Evolutionary conservation across 805 yeast species (phyloP).

Genomic region (Candida gorgasii): DNA sequence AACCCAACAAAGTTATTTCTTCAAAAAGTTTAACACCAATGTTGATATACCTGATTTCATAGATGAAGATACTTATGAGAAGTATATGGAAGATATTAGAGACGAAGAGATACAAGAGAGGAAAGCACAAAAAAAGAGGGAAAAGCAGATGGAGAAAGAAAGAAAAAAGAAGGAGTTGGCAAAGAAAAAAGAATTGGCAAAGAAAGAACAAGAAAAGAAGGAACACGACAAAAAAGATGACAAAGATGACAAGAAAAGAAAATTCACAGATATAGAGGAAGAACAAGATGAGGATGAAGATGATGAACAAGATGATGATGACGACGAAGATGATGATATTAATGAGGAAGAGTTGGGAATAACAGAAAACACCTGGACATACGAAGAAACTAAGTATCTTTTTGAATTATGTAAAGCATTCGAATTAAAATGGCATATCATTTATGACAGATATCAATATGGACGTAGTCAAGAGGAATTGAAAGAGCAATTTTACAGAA

Average conservation of each 20-base stretch:
- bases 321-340: constrained; percentile 7
- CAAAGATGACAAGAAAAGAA: constrained; percentile 1
- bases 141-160: constrained; percentile 18
- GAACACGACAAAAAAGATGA: constrained; percentile 5
- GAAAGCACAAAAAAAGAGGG: constrained; percentile 15
- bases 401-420: constrained; percentile 64
- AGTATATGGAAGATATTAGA: constrained; percentile 45
- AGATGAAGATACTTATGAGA: constrained; percentile 57
- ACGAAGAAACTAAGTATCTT: constrained; percentile 75
- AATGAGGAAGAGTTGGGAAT: constrained; percentile 6
- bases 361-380: constrained; percentile 23
- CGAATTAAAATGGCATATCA: constrained; percentile 68
- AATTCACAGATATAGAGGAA: constrained; percentile 5
- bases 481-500: constrained; percentile 75
- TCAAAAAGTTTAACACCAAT: constrained; percentile 71
- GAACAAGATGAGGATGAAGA: constrained; percentile 10
- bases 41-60: constrained; percentile 70
- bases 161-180: constrained; percentile 15
- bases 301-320: constrained; percentile 9
- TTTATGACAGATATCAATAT: constrained; percentile 58
- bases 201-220: constrained; percentile 9
- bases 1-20: constrained; percentile 53
- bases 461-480: constrained; percentile 70
- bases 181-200: constrained; percentile 4
- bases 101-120: constrained; percentile 23